phyloP scores from a whole-genome alignment of 2,329 filamentous ascomycete species.

The Phialophora expanda region DNA sequence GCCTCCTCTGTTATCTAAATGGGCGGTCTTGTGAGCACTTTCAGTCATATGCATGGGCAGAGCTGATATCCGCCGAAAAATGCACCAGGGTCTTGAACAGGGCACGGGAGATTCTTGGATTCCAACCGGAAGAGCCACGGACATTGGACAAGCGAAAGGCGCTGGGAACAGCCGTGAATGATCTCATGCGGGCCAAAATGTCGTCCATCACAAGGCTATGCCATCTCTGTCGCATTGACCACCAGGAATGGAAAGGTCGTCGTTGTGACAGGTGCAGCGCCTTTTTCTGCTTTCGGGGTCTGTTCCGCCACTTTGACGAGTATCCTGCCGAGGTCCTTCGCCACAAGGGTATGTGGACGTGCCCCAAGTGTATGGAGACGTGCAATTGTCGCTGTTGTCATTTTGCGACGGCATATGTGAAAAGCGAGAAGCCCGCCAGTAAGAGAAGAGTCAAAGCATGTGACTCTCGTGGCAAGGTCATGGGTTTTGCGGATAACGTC shows the following conservation, averaged over 20 bases:
- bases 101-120: constrained; percentile 40
- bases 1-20: constrained; percentile 45
- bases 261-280: constrained; percentile 44
- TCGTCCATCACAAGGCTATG: constrained; percentile 41
- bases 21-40: constrained; percentile 47
- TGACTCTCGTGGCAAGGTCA: constrained; percentile 44
- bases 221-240: constrained; percentile 46
- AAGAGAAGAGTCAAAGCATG: constrained; percentile 43
- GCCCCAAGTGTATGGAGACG: constrained; percentile 45
- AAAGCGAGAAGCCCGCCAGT: constrained; percentile 44
- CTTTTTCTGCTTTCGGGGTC: constrained; percentile 47
- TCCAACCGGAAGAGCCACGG: constrained; percentile 39
- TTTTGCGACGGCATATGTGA: constrained; percentile 44
- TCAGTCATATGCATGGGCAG: constrained; percentile 45
- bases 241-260: constrained; percentile 46
- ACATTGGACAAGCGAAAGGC: constrained; percentile 38
- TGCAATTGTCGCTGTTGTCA: constrained; percentile 49
- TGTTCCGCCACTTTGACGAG: constrained; percentile 47
- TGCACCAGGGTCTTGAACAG: constrained; percentile 41
- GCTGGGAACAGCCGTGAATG: constrained; percentile 43
- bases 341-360: constrained; percentile 42
- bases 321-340: constrained; percentile 43
- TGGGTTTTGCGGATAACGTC: constrained; percentile 48
- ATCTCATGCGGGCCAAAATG: constrained; percentile 42
- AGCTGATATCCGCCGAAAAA: constrained; percentile 42